Conservation (phyloP, 148 eudicot genomes). For the Vaccinium macrocarpon region DNA sequence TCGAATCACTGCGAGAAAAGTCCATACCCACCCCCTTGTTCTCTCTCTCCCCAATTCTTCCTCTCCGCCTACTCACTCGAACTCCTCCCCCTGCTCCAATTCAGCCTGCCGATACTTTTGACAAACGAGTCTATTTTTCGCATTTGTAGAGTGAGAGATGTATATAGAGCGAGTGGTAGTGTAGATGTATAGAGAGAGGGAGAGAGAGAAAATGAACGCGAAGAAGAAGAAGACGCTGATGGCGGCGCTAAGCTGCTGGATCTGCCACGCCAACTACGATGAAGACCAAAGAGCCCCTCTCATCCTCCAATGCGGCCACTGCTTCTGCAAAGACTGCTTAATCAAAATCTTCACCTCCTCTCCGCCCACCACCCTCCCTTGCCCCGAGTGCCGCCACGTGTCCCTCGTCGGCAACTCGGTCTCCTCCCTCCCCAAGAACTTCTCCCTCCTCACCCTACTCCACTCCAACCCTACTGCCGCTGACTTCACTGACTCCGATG, state of each 20-base stretch:
- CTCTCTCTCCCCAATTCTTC: not conserved
- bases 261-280: conserved; percentile 71
- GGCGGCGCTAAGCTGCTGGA: conserved; percentile 72
- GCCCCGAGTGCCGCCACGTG: conserved; percentile 84
- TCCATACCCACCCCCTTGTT: not conserved
- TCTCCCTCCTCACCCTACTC: conserved; percentile 47
- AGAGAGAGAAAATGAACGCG: not conserved
- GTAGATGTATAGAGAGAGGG: conserved; percentile 2
- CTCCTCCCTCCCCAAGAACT: conserved; percentile 63
- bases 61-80: not conserved
- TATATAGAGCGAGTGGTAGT: not conserved
- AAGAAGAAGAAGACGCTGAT: conserved; percentile 21
- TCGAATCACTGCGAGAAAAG: not conserved
- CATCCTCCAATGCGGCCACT: conserved; percentile 86
- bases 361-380: conserved; percentile 48
- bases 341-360: conserved; percentile 62
- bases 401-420: conserved; percentile 86
- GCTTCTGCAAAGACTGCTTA: conserved; percentile 78
- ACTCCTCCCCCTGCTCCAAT: not conserved
- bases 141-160: not conserved
- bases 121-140: not conserved
- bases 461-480: not conserved
- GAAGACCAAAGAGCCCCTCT: conserved; percentile 70
- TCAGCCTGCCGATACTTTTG: not conserved
- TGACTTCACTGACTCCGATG: conserved; percentile 11